Evolutionary conservation across 2,329 filamentous ascomycete genomes (phyloP), one percentile per base, ranked within the genome.

Genomic region (Hypocrella siamensis): DNA sequence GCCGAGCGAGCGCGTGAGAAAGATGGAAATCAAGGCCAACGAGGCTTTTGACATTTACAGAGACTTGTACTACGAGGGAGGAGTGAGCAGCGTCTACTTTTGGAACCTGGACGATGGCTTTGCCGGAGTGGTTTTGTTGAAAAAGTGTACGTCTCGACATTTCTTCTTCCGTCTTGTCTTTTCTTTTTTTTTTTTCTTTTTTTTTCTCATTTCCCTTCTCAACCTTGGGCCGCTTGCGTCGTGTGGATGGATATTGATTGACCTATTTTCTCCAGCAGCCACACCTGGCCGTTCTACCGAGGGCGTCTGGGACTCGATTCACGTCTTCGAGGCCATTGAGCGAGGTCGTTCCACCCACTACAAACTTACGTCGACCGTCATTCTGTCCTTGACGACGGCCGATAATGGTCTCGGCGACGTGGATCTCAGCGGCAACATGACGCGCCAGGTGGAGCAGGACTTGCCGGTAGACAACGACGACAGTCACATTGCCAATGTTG

Each of bases 31-130:
- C 51, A 77, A 76, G 49, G 84, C 90, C 33, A 96, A 96, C 52
- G 84, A 93, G 57, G 88, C 85, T 5, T 93, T 98, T 59, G 90
- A 98, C 57, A 76, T 96, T 33, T 98, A 98, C 59, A 67, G 90
- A 40, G 88, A 96, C 56, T 62, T 98, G 58, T 98, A 93, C 61
- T 93, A 93, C 52, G 90, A 96, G 61, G 90, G 90, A 4, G 88
- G 90, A 18, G 83, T 93, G 38, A 90, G 83, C 44, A 92, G 82
- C 50, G 90, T 96, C 25, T 98, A 98, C 58, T 82, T 98, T 40
- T 98, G 90, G 90, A 90, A 94, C 52, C 61, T 96, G 53, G 90
- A 98, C 46, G 90, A 98, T 56, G 90, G 90, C 7, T 98, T 98
- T 52, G 90, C 90, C 0, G 90, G 90, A 1, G 90, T 94, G 3